These are phyloP conservation scores for Rhizopus sp. DNA, from an alignment of 371 early-diverging fungal genomes.

Conservation along the genomic window DNA sequence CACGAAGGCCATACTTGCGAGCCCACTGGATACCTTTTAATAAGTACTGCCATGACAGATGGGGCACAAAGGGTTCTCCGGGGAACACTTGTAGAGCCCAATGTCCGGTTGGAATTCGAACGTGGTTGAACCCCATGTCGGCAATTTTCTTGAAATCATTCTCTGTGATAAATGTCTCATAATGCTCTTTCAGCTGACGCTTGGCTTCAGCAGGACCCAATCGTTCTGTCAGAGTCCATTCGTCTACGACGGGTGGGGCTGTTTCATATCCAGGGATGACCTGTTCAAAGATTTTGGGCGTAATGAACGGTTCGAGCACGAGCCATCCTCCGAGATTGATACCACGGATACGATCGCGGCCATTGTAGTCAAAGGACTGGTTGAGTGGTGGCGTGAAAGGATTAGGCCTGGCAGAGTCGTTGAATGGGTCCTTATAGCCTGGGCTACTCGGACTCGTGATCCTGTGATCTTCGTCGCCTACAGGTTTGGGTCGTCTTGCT, in stretches of 20 bases:
- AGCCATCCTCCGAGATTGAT: conserved; percentile 78
- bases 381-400: conserved; percentile 44
- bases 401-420: conserved; percentile 40
- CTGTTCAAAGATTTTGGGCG: conserved; percentile 71
- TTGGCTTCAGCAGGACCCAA: conserved; percentile 63
- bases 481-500: background rate
- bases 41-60: conserved; percentile 57
- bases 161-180: conserved; percentile 70
- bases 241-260: conserved; percentile 47
- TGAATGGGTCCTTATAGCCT: conserved; percentile 22
- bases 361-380: conserved; percentile 56
- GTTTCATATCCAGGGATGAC: background rate
- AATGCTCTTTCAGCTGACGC: conserved; percentile 57
- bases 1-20: conserved; percentile 67
- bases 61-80: conserved; percentile 64
- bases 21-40: conserved; percentile 67
- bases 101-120: conserved; percentile 77
- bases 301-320: conserved; percentile 75
- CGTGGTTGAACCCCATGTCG: conserved; percentile 68
- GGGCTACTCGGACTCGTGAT: conserved; percentile 2
- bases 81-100: conserved; percentile 59
- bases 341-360: conserved; percentile 62
- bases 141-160: conserved; percentile 65
- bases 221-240: conserved; percentile 62
- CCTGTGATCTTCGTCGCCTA: background rate